These are phyloP conservation scores for Aspergillus tamarii DNA, from an alignment of 2,329 filamentous ascomycete species.

Conservation along the genomic window DNA sequence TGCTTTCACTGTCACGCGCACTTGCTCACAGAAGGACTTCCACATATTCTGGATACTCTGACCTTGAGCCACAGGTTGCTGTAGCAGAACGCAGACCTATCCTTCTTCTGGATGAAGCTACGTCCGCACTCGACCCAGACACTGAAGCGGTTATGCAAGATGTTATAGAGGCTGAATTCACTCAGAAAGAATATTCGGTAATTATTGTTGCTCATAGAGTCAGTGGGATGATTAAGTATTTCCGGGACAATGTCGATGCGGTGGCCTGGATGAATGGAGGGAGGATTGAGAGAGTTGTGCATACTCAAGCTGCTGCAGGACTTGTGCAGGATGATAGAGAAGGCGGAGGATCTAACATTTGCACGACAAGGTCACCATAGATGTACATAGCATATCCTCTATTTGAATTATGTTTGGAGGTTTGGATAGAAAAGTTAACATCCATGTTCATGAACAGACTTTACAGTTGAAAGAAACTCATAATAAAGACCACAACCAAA, in stretches of 20 bases:
- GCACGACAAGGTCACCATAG: neutral
- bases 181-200: neutral
- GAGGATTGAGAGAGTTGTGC: neutral
- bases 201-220: neutral
- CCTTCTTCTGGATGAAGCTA: slow-evolving; percentile 6
- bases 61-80: neutral
- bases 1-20: neutral
- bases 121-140: neutral
- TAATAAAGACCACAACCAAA: neutral
- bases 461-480: neutral
- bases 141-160: neutral
- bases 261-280: neutral
- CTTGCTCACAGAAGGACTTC: neutral
- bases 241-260: neutral
- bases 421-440: fast-evolving
- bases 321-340: neutral
- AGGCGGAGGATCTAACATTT: neutral
- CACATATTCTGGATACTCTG: too few relatives aligned
- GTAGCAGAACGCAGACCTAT: neutral
- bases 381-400: neutral
- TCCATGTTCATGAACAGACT: neutral
- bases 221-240: neutral
- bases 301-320: neutral
- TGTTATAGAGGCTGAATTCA: neutral
- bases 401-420: too few relatives aligned